Evolutionary conservation across 495 filamentous ascomycete genomes (phyloP).

Genomic region (Hyphodiscus hymeniophilus): DNA sequence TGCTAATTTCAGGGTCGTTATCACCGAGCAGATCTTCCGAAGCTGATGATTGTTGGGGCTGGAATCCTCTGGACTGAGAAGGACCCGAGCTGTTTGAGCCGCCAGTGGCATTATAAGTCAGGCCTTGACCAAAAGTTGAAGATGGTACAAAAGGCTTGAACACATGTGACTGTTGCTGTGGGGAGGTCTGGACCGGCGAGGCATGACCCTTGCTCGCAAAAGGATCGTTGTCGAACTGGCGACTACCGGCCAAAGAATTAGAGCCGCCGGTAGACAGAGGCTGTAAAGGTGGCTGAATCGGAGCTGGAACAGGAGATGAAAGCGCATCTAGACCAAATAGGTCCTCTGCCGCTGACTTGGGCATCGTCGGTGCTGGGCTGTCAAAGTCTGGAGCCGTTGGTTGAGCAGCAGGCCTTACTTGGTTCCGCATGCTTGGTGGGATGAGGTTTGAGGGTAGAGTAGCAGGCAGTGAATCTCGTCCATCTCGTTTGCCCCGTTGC

Average conservation of each 20-base stretch:
- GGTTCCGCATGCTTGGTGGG: slow-evolving; percentile 80
- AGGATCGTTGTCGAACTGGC: slow-evolving; percentile 41
- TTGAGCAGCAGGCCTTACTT: slow-evolving; percentile 41
- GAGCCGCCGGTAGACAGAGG: slow-evolving; percentile 65
- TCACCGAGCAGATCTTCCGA: slow-evolving; percentile 93
- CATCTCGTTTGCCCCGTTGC: slow-evolving; percentile 65
- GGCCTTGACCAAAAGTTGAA: slow-evolving; percentile 78
- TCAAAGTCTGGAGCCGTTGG: slow-evolving; percentile 44
- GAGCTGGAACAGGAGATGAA: slow-evolving; percentile 40
- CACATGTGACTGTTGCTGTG: slow-evolving; percentile 40
- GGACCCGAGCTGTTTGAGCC: slow-evolving; percentile 48
- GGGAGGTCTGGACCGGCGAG: slow-evolving; percentile 35
- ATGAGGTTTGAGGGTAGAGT: slow-evolving; percentile 71
- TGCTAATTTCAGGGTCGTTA: slow-evolving; percentile 81
- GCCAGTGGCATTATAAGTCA: slow-evolving; percentile 73
- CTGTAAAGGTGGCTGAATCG: slow-evolving; percentile 49
- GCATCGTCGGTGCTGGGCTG: slow-evolving; percentile 39
- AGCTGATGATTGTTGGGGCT: slow-evolving; percentile 40
- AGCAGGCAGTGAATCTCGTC: slow-evolving; percentile 52
- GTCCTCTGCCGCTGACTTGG: slow-evolving; percentile 80
- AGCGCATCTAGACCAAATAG: slow-evolving; percentile 79
- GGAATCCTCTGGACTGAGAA: slow-evolving; percentile 24
- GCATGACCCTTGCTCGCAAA: slow-evolving; percentile 43
- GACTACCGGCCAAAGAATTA: slow-evolving; percentile 16
- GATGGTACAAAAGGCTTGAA: slow-evolving; percentile 91